These are phyloP conservation scores for Beauveria varroae DNA, from an alignment of 2,329 filamentous ascomycete species.

Conservation along the genomic window DNA sequence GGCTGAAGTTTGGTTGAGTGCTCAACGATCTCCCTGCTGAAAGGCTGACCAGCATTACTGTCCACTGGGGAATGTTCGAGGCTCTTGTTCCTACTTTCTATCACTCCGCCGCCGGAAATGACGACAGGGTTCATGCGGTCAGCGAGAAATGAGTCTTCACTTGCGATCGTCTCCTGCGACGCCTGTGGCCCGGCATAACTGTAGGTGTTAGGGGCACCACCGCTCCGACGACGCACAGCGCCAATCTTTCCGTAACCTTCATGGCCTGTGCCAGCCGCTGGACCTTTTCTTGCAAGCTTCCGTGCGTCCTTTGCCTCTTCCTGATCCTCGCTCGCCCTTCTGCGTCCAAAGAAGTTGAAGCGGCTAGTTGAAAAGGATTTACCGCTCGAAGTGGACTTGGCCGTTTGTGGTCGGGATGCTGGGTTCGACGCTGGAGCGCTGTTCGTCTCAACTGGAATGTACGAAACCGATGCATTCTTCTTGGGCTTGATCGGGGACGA, in stretches of 20 bases:
- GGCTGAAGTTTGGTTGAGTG: conserved; percentile 38
- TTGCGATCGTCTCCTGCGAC: conserved; percentile 45
- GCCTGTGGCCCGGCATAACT: conserved; percentile 36
- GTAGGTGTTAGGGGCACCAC: conserved; percentile 43
- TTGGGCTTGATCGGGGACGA: conserved; percentile 22
- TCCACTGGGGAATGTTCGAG: conserved; percentile 40
- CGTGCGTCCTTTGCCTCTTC: conserved; percentile 17
- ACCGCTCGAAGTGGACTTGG: conserved; percentile 44
- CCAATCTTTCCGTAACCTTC: conserved; percentile 72
- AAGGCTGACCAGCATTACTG: conserved; percentile 40
- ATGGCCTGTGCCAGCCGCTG: conserved; percentile 86
- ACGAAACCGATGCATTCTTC: conserved; percentile 25
- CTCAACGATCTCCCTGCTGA: conserved; percentile 34
- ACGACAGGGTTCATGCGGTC: conserved; percentile 59
- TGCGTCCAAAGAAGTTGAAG: conserved; percentile 72
- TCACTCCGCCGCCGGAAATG: conserved; percentile 55
- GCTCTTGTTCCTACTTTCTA: conserved; percentile 52
- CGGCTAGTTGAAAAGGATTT: conserved; percentile 52
- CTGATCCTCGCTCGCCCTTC: conserved; percentile 53
- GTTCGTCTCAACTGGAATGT: conserved; percentile 15
- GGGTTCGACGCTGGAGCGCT: neutral
- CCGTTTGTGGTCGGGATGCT: neutral
- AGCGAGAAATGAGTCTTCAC: conserved; percentile 49
- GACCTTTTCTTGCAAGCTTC: conserved; percentile 61
- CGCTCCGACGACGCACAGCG: conserved; percentile 54